phyloP scores from a whole-genome alignment of 2,329 filamentous ascomycete species.

The Trichoderma atrobrunneum region DNA sequence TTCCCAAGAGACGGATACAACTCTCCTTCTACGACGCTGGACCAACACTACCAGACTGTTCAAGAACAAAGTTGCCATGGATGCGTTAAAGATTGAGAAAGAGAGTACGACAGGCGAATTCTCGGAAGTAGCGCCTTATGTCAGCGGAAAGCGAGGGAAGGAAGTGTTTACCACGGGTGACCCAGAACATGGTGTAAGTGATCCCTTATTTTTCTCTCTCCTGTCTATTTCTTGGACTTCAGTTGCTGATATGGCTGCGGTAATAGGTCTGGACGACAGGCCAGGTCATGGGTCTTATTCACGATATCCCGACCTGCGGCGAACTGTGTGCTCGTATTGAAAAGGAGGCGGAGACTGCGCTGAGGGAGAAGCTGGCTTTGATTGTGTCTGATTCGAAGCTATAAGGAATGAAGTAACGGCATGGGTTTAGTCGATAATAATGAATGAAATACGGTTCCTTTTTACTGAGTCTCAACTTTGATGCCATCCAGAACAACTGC shows the following conservation, averaged over 20 bases:
- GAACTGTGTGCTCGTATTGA: slow-evolving; percentile 70
- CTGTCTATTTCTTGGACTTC: background rate
- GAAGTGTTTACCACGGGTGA: slow-evolving; percentile 93
- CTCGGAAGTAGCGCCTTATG: slow-evolving; percentile 77
- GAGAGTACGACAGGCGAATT: slow-evolving; percentile 86
- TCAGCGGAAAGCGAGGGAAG: slow-evolving; percentile 86
- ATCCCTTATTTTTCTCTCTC: background rate
- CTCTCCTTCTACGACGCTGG: slow-evolving; percentile 85
- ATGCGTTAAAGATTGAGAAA: slow-evolving; percentile 78
- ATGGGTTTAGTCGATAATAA: background rate
- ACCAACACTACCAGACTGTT: slow-evolving; percentile 87
- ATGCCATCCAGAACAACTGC: background rate
- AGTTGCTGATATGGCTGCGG: too few species aligned
- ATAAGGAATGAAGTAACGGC: slow-evolving; percentile 33
- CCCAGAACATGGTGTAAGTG: slow-evolving; percentile 78
- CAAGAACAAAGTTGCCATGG: slow-evolving; percentile 81
- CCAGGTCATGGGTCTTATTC: slow-evolving; percentile 86
- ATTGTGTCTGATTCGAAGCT: slow-evolving; percentile 58
- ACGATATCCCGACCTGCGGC: slow-evolving; percentile 76
- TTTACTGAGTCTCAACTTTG: background rate
- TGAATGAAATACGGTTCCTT: background rate
- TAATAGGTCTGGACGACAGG: slow-evolving; percentile 97
- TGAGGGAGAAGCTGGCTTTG: slow-evolving; percentile 58
- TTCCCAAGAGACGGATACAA: slow-evolving; percentile 86
- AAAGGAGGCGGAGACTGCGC: slow-evolving; percentile 67